phyloP scores from a whole-genome alignment of 2,329 filamentous ascomycete genomes.

The Apiospora sp. region DNA sequence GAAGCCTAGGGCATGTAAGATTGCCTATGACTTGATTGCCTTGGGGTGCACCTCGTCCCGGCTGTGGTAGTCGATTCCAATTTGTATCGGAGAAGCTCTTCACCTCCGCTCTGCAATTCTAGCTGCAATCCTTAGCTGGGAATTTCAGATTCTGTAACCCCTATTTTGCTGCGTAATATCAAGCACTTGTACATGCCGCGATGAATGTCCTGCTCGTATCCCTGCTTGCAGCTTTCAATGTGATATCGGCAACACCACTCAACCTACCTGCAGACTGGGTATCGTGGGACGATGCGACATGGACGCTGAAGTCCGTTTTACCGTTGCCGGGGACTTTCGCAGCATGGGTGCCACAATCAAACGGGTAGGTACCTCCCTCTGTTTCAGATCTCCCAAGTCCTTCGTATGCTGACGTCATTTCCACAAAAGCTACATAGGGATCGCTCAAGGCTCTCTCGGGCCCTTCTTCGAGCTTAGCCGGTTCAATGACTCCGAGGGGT shows the following conservation, averaged over 20 bases:
- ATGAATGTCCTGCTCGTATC: not conserved
- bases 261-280: slow-evolving; percentile 10
- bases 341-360: slow-evolving; percentile 16
- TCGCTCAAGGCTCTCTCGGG: slow-evolving; percentile 21
- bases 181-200: no score
- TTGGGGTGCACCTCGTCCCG: not conserved
- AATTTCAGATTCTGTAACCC: not conserved
- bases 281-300: slow-evolving; percentile 21
- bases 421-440: slow-evolving; percentile 1
- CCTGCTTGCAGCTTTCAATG: not conserved
- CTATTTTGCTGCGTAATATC: not conserved
- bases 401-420: not conserved
- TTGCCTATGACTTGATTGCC: not conserved
- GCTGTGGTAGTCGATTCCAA: not conserved
- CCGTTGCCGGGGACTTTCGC: slow-evolving; percentile 18
- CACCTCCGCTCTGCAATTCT: not conserved
- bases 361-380: not conserved
- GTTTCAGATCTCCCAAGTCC: not conserved
- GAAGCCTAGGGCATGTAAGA: not conserved
- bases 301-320: slow-evolving; percentile 7
- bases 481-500: slow-evolving; percentile 22
- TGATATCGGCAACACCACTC: not conserved
- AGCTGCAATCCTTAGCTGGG: not conserved
- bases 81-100: not conserved
- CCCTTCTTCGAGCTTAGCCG: slow-evolving; percentile 23